Percentiles rank a stretch among this genome's conserved stretches.
phyloP scores from a whole-genome alignment of 805 yeast species.

The Candida mattraensis region DNA sequence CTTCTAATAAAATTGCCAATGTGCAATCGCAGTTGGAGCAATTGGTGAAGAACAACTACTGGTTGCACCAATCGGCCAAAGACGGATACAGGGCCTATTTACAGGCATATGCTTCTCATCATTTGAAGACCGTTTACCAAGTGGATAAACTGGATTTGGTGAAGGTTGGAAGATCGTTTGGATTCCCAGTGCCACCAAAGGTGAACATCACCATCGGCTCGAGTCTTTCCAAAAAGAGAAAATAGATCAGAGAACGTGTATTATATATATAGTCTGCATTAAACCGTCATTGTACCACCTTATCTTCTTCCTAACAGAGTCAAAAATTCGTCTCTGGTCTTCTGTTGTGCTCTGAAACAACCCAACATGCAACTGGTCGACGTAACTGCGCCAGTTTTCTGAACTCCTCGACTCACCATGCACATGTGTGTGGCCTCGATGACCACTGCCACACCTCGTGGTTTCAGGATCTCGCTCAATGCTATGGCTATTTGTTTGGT shows the following conservation, averaged over 20 bases:
- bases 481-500: constrained; percentile 99
- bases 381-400: constrained; percentile 91
- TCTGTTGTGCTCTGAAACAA: constrained; percentile 88
- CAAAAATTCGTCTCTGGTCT: constrained; percentile 94
- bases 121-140: constrained; percentile 92
- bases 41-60: constrained; percentile 85
- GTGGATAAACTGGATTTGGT: constrained; percentile 92
- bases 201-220: constrained; percentile 96
- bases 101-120: constrained; percentile 97
- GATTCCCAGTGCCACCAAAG: constrained; percentile 93
- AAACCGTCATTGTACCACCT: constrained; percentile 2
- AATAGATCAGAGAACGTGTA: constrained; percentile 9
- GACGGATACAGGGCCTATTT: constrained; percentile 96
- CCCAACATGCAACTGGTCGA: constrained; percentile 98
- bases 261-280: constrained; percentile 7
- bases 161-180: constrained; percentile 94
- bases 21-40: constrained; percentile 93
- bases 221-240: constrained; percentile 41
- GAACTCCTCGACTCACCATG: constrained; percentile 98
- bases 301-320: constrained; percentile 63
- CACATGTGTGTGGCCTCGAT: constrained; percentile 99
- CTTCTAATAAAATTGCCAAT: constrained; percentile 89
- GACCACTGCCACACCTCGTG: constrained; percentile 97
- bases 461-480: constrained; percentile 82
- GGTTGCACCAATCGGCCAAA: constrained; percentile 93